Base-by-base conservation (phyloP, 768 basidiomycete genomes). In the Floccularia luteovirens region DNA sequence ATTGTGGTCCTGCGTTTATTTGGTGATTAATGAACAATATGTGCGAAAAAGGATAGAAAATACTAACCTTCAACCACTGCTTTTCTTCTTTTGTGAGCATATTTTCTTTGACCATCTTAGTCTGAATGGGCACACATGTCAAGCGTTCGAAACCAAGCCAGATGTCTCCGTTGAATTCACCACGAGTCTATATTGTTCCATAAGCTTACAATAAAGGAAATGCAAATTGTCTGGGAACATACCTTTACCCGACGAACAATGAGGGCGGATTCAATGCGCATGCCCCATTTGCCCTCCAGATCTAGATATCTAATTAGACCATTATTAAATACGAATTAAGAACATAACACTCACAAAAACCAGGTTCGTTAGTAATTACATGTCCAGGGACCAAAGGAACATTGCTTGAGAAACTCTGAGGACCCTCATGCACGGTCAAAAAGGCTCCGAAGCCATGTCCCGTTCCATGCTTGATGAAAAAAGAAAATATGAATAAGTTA, bases 71-170 rank as follows among this genome's bases (percentile, higher is more conserved):
- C 36, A 98, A 53, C 94, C 94, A 98, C 40, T 73, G 62, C 46
- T 77, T 82, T 66, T 97, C 91, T 44, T 86, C 82, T 55, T 82
- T 87, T 13, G 83, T 79, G 41, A 97, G 74, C 75, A 96, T 79
- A 37, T 57, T 69, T 34, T 80, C 84, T 54, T 90, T 85, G 38
- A 97, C 82, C 79, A 98, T 85, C 49, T 76, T 72, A 1, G 87
- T 86, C 60, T 92, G 86, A 52, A 97, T 96, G 3, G 94, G 94
- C 7, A 97, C 92, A 63, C 87, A 82, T 2, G 93, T 94, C 49
- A 97, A 67, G 3, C 92, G 82, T 59, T 93, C 89, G 57, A 94
- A 97, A 5, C 83, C 86, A 24, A 90, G 74, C 90, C 90, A 97
- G 19, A 75, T 64, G 50, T 79, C 69, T 20, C 82, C 83, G 45